These are phyloP conservation scores for Novymonas esmeraldas DNA, from an alignment of 208 protist species.

Conservation along the genomic window DNA sequence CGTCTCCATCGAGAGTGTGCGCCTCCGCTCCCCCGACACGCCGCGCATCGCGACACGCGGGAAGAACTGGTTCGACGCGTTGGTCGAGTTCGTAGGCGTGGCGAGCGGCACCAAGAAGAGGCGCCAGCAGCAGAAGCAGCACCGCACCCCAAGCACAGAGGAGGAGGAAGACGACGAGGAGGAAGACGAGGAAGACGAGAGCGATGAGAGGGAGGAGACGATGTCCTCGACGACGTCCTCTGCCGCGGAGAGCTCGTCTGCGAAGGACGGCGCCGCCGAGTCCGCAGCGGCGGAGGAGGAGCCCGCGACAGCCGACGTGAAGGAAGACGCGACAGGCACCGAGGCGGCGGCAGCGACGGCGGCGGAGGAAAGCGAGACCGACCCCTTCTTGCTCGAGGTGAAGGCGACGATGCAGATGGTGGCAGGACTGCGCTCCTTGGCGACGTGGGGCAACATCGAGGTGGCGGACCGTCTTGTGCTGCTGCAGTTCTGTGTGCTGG, in stretches of 20 bases:
- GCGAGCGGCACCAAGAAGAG: slow-evolving; percentile 79
- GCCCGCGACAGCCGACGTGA: neutral
- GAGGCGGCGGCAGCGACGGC: neutral
- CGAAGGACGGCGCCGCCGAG: neutral
- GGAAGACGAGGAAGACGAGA: slow-evolving; percentile 16
- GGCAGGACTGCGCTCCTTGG: slow-evolving; percentile 55
- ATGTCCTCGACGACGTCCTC: neutral
- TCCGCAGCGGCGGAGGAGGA: slow-evolving; percentile 33
- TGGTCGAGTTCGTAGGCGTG: slow-evolving; percentile 78
- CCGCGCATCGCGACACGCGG: slow-evolving; percentile 61
- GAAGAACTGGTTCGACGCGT: slow-evolving; percentile 79
- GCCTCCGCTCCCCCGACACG: slow-evolving; percentile 42
- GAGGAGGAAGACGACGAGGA: slow-evolving; percentile 32
- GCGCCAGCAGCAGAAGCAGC: slow-evolving; percentile 38
- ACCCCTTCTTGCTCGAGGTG: slow-evolving; percentile 49
- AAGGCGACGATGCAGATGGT: slow-evolving; percentile 66
- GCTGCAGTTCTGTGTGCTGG: slow-evolving; percentile 72
- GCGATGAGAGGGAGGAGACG: slow-evolving; percentile 6
- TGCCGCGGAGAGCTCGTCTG: neutral
- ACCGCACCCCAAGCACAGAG: slow-evolving; percentile 11
- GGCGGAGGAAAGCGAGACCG: slow-evolving; percentile 26
- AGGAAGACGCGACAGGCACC: slow-evolving; percentile 14
- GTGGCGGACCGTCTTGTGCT: slow-evolving; percentile 76
- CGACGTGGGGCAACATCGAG: slow-evolving; percentile 86
- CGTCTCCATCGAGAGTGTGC: slow-evolving; percentile 55